Base-by-base conservation (phyloP, 2,329 filamentous ascomycete genomes). In the Drechslera avenae region DNA sequence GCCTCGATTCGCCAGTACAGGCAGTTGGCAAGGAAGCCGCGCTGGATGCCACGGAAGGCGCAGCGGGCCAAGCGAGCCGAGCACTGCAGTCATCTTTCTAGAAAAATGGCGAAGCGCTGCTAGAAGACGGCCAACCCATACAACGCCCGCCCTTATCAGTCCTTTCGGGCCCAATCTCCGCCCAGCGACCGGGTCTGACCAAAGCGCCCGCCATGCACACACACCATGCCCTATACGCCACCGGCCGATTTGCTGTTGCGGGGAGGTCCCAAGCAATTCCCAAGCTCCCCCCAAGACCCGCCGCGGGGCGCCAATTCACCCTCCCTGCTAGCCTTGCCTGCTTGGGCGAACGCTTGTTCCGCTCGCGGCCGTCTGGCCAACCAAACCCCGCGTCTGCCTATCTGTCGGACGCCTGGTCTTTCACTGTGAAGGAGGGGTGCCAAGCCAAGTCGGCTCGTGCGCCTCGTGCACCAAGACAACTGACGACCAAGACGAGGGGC, bases 241-340 rank as follows among this genome's bases (percentile, higher is more conserved):
- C 97, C 92, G 76, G 51, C 40, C 42, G 52, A 50, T 51, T 45
- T 53, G 50, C 55, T 58, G 30, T 45, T 48, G 45, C 42, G 54
- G 56, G 56, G 61, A 62, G 52, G 55, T 62, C 62, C 60, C 37
- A 61, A 60, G 59, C 47, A 43, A 54, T 32, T 42, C 28, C 52
- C 37, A 61, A 60, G 59, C 47, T 46, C 53, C 33, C 39, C 28
- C 52, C 52, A 55, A 55, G 49, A 47, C 18, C 43, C 40, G 55
- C 57, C 48, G 49, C 49, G 36, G 48, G 31, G 51, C 52, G 57
- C 57, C 54, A 60, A 51, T 49, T 42, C 46, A 41, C 42, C 9
- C 30, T 37, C 35, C 46, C 46, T 55, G 50, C 50, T 60, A 60
- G 59, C 19, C 10, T 39, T 33, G 50, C 31, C 6, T 28, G 31